Evolutionary conservation across 2,329 filamentous ascomycete species (phyloP).

Genomic region (Lecanicillium sp.): DNA sequence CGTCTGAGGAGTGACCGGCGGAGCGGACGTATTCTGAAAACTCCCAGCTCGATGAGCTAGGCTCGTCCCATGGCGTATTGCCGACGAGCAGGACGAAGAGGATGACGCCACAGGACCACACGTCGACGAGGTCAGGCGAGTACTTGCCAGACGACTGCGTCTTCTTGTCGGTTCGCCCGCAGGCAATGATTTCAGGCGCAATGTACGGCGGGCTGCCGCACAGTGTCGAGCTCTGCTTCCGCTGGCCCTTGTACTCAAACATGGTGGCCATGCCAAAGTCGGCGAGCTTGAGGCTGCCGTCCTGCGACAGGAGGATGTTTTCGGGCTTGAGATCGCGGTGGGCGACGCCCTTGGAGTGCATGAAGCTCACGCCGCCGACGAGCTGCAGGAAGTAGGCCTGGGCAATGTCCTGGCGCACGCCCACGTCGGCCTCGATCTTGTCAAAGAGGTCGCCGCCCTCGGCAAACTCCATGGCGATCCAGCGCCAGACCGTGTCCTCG

Average conservation of each 20-base stretch:
- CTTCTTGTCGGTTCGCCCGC: constrained; percentile 37
- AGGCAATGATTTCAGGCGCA: constrained; percentile 77
- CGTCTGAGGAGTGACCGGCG: constrained; percentile 74
- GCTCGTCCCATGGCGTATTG: constrained; percentile 97
- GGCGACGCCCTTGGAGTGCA: constrained; percentile 92
- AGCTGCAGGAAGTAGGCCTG: constrained; percentile 95
- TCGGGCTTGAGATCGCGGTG: constrained; percentile 91
- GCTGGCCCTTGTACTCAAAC: constrained; percentile 80
- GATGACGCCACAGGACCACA: constrained; percentile 98
- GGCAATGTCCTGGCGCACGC: constrained; percentile 88
- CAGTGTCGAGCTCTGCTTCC: constrained; percentile 77
- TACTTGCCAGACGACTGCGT: constrained; percentile 51
- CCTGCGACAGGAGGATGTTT: constrained; percentile 81
- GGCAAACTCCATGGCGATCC: constrained; percentile 97
- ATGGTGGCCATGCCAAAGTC: constrained; percentile 95
- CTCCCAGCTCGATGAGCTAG: constrained; percentile 78
- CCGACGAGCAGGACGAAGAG: constrained; percentile 90
- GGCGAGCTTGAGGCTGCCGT: constrained; percentile 85
- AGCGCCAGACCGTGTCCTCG: constrained; percentile 80
- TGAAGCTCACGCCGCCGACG: constrained; percentile 82
- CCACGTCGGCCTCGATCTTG: constrained; percentile 97
- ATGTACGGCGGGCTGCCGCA: constrained; percentile 97
- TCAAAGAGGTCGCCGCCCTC: constrained; percentile 96
- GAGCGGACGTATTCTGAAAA: constrained; percentile 79
- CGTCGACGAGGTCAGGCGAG: constrained; percentile 73